A percentile compares a stretch with the other conserved stretches of the same genome.
Conservation (phyloP, 2,329 filamentous ascomycete genomes). For the Colletotrichum cuscutae region DNA sequence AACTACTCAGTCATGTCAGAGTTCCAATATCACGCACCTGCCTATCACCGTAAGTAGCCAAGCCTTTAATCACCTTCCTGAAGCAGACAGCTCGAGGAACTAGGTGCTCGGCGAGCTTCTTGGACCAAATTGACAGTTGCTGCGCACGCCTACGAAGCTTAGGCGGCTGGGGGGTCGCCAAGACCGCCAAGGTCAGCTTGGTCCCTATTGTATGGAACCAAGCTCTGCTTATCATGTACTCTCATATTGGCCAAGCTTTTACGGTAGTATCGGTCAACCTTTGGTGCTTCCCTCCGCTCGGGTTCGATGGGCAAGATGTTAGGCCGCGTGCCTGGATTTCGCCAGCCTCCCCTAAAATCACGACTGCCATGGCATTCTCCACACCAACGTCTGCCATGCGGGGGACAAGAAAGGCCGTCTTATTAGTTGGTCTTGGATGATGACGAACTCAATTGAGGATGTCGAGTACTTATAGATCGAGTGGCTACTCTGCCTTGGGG, state of each 20-base stretch:
- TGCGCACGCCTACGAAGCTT: neutral
- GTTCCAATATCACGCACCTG: neutral
- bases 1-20: neutral
- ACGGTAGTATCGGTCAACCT: neutral
- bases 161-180: neutral
- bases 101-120: neutral
- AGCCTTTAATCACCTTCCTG: neutral
- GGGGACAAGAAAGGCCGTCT: neutral
- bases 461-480: conserved; percentile 3
- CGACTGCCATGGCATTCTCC: conserved; percentile 14
- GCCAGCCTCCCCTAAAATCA: conserved; percentile 17
- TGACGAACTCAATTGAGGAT: neutral
- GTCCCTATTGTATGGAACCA: conserved; percentile 10
- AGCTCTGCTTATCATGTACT: conserved; percentile 12
- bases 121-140: neutral
- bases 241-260: conserved; percentile 3
- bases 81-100: neutral
- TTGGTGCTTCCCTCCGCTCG: conserved; percentile 6
- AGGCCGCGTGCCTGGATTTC: neutral
- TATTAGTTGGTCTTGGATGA: neutral
- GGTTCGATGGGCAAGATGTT: neutral
- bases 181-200: conserved; percentile 14
- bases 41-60: neutral
- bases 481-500: neutral
- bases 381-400: conserved; percentile 1